Evolutionary conservation across 2,329 filamentous ascomycete species (phyloP).

Genomic region (Cadophora sp.): DNA sequence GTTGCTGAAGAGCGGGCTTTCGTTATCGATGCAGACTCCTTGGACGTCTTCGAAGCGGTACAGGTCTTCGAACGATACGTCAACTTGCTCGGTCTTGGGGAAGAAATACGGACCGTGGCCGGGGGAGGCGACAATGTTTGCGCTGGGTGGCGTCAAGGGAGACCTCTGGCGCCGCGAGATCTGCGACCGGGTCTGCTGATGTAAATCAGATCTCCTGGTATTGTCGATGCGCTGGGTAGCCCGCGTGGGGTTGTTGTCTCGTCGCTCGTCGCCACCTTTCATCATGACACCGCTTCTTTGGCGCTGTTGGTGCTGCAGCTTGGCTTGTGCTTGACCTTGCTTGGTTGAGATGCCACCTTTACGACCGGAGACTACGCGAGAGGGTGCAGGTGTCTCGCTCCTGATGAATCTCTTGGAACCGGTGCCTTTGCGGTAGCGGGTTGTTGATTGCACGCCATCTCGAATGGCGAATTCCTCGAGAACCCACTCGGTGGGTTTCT

Average conservation of each 20-base stretch:
- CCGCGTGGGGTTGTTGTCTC: conserved; percentile 6
- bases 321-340: conserved; percentile 36
- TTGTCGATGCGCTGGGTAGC: conserved; percentile 11
- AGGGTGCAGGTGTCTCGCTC: conserved; percentile 47
- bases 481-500: conserved; percentile 79
- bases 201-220: conserved; percentile 16
- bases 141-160: conserved; percentile 36
- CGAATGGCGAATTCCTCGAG: conserved; percentile 72
- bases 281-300: conserved; percentile 15
- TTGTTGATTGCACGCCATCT: conserved; percentile 84
- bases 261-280: conserved; percentile 20
- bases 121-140: conserved; percentile 15
- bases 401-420: conserved; percentile 47
- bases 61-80: conserved; percentile 35
- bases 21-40: conserved; percentile 38
- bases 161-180: conserved; percentile 29
- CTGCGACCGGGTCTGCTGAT: conserved; percentile 8
- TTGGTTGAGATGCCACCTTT: conserved; percentile 37
- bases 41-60: conserved; percentile 39
- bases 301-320: conserved; percentile 29
- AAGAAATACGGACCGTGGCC: conserved; percentile 34
- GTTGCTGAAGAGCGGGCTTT: conserved; percentile 38
- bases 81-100: conserved; percentile 32
- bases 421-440: conserved; percentile 70
- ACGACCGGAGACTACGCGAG: conserved; percentile 37